phyloP scores from a whole-genome alignment of 2,329 filamentous ascomycete genomes.

The Aspergillaceae sp. region DNA sequence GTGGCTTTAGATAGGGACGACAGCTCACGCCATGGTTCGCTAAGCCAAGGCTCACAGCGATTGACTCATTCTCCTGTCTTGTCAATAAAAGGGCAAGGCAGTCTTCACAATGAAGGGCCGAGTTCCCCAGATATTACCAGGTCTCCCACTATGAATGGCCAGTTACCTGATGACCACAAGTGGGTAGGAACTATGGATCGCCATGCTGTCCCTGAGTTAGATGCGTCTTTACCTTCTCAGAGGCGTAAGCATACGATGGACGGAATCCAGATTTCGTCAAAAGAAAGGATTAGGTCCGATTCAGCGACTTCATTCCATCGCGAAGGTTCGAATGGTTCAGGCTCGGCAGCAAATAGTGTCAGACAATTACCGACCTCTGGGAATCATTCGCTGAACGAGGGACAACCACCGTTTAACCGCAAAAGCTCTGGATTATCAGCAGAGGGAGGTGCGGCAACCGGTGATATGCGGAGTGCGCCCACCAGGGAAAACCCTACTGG shows the following conservation, averaged over 20 bases:
- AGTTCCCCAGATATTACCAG: constrained; percentile 13
- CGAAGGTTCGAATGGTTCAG: constrained; percentile 19
- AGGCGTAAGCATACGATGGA: constrained; percentile 20
- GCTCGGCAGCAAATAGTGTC: constrained; percentile 21
- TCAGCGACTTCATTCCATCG: constrained; percentile 22
- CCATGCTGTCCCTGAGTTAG: constrained; percentile 20
- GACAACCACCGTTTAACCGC: constrained; percentile 20
- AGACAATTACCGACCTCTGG: constrained; percentile 20
- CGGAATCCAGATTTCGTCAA: constrained; percentile 17
- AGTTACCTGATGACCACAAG: constrained; percentile 15
- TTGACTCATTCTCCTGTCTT: constrained; percentile 28
- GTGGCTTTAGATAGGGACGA: constrained; percentile 23
- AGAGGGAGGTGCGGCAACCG: constrained; percentile 19
- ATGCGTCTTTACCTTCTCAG: constrained; percentile 15
- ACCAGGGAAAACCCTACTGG: constrained; percentile 18
- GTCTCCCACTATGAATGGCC: constrained; percentile 11
- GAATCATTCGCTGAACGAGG: constrained; percentile 18
- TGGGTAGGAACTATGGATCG: constrained; percentile 18
- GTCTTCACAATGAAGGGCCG: constrained; percentile 18
- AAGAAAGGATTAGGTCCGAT: constrained; percentile 27
- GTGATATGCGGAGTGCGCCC: constrained; percentile 20
- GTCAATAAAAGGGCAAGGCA: constrained; percentile 21
- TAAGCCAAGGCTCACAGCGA: constrained; percentile 24
- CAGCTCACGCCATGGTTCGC: constrained; percentile 16
- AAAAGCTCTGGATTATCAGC: constrained; percentile 21